Evolutionary conservation across 768 basidiomycete species (phyloP).

Genomic region (Hydnomerulius pinastri): DNA sequence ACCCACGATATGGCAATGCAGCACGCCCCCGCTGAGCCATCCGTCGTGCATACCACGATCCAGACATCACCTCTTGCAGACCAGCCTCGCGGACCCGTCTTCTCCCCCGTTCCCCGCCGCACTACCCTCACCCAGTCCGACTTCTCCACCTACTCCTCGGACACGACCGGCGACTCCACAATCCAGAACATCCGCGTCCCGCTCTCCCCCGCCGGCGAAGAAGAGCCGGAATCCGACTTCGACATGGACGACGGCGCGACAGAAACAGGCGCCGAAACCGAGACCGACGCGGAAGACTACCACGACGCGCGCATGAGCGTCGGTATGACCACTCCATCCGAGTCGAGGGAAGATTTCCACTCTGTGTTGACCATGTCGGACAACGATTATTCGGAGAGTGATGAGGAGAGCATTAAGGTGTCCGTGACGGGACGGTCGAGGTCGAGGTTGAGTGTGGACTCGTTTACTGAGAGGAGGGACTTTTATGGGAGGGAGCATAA

Average conservation of each 20-base stretch:
- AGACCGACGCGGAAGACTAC: conserved; percentile 72
- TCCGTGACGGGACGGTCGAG: conserved; percentile 42
- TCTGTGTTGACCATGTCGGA: conserved; percentile 72
- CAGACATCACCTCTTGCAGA: conserved; percentile 39
- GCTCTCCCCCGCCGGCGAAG: conserved; percentile 21
- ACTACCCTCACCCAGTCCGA: conserved; percentile 53
- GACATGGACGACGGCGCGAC: conserved; percentile 44
- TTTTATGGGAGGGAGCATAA: conserved; percentile 22
- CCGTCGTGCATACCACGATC: conserved; percentile 25
- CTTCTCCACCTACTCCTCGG: conserved; percentile 37
- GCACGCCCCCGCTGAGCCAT: conserved; percentile 35
- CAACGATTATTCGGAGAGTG: conserved; percentile 60
- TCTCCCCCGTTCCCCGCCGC: conserved; percentile 34
- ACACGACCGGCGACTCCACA: conserved; percentile 36
- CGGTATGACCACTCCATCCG: conserved; percentile 61
- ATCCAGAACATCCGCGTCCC: conserved; percentile 32
- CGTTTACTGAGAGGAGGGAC: conserved; percentile 17
- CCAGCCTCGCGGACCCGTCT: conserved; percentile 19
- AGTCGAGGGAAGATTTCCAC: conserved; percentile 74
- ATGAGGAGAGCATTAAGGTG: conserved; percentile 76
- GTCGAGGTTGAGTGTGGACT: conserved; percentile 26
- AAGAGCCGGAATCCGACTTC: conserved; percentile 39
- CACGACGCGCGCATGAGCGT: conserved; percentile 74
- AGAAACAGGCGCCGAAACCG: conserved; percentile 68
- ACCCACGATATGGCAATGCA: conserved; percentile 52